Base-by-base conservation (phyloP, 2,329 filamentous ascomycete genomes). In the Cytospora leucostoma region DNA sequence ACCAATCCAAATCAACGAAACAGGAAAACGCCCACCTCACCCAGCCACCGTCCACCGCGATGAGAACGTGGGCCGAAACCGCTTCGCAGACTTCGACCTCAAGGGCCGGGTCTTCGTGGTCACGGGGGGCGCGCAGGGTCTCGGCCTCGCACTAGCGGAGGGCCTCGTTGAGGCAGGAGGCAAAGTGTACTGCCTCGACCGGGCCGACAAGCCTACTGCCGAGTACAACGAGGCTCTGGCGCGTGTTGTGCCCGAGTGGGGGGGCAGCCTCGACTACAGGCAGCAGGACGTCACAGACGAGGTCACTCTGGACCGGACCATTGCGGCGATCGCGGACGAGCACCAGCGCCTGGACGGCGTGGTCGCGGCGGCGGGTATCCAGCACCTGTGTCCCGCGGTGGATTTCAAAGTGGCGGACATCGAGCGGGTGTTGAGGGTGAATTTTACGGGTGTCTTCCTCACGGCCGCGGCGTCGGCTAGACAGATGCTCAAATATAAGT, bases 101-200 rank as follows among this genome's bases (percentile, higher is more conserved):
- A 78, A 78, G n/a, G 84, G 85, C 64, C 88, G 87, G 70, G 82
- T 90, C 1, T 84, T 92, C 54, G 74, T 90, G 35, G 87, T 93
- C 3, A 90, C 89, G 1, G 90, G 90, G 19, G 90, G 84, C 61
- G 90, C 85, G 2, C 82, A 87, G 65, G 91, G 91, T 0, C 80
- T 93, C 11, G 90, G 90, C n/a, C 76, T 94, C 21, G 85, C 88
- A 7, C 84, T 93, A 69, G 85, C 89, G 1, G 89, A 93, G 70
- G 89, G 87, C 1, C 76, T 93, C 15, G 79, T 91, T 13, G 89
- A 93, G 74, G 90, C 90, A 32, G 90, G 91, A 21, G 91, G 89
- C 32, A 90, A 79, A 67, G 84, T 86, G 4, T 86, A 86, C 70
- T 84, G 82, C 40, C 76, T 88, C 49, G 84, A 87, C 69, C 77